These are phyloP conservation scores for Alternaria conjuncta DNA, from an alignment of 2,329 filamentous ascomycete genomes.

Conservation along the genomic window DNA sequence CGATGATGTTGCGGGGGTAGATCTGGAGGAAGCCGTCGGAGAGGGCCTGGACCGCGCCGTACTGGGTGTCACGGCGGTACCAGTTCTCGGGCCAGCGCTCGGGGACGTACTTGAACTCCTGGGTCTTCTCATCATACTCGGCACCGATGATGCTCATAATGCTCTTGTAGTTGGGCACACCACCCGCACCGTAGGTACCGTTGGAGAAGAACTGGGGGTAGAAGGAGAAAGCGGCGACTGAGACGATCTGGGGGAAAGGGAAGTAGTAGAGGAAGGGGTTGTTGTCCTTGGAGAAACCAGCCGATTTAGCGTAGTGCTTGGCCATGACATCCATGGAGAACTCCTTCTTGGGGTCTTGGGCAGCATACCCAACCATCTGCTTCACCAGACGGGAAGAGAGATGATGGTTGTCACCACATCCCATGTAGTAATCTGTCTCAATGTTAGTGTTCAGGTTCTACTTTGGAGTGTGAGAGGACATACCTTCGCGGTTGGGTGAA, in stretches of 20 bases:
- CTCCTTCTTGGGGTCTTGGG: conserved; percentile 26
- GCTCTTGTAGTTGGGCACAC: conserved; percentile 41
- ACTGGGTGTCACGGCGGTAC: conserved; percentile 57
- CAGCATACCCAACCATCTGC: conserved; percentile 17
- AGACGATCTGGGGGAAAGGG: conserved; percentile 53
- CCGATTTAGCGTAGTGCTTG: conserved; percentile 42
- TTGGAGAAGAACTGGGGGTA: conserved; percentile 42
- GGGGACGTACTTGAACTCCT: conserved; percentile 56
- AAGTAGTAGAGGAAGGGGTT: conserved; percentile 52
- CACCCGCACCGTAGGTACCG: conserved; percentile 45
- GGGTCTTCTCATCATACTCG: conserved; percentile 51
- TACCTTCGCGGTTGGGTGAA: conserved; percentile 44
- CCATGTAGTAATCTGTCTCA: conserved; percentile 44
- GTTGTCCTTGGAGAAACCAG: conserved; percentile 51
- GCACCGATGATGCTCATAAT: conserved; percentile 57
- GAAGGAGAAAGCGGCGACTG: conserved; percentile 53
- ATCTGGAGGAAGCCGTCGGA: conserved; percentile 41
- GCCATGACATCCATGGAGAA: conserved; percentile 39
- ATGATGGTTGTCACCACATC: conserved; percentile 52
- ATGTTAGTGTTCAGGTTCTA: conserved; percentile 32
- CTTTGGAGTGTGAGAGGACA: conserved; percentile 25
- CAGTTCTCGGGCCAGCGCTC: conserved; percentile 62
- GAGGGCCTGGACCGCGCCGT: conserved; percentile 50
- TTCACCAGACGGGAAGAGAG: conserved; percentile 36
- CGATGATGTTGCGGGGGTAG: conserved; percentile 44